A percentile compares a stretch with the other conserved stretches of the same genome.
These are phyloP conservation scores for Termitomyces sp. DNA, from an alignment of 768 basidiomycete genomes.

Conservation along the genomic window DNA sequence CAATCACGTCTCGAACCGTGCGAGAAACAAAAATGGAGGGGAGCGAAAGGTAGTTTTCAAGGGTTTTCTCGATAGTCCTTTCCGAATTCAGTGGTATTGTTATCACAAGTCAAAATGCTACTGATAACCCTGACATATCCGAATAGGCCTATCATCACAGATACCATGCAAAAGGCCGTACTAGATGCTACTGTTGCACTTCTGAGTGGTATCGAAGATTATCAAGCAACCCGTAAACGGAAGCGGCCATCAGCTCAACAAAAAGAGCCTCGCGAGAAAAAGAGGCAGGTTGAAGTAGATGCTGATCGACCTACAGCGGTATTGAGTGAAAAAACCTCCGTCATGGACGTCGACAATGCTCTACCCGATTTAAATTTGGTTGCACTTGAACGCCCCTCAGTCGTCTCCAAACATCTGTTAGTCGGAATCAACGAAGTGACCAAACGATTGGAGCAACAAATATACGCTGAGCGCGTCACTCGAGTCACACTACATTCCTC, in stretches of 20 bases:
- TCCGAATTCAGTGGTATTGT: conserved; percentile 61
- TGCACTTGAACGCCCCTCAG: conserved; percentile 25
- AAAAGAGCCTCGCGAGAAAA: conserved; percentile 11
- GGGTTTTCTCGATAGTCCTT: conserved; percentile 69
- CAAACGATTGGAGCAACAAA: conserved; percentile 61
- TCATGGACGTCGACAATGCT: background rate
- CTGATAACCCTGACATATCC: conserved; percentile 7
- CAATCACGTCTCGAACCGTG: conserved; percentile 61
- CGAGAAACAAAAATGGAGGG: conserved; percentile 36
- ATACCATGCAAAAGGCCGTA: conserved; percentile 59
- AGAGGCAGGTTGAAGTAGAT: background rate
- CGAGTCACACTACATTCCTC: conserved; percentile 17
- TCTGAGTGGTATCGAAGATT: conserved; percentile 48
- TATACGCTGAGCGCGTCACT: conserved; percentile 27
- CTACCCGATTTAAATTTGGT: background rate
- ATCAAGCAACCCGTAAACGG: conserved; percentile 38
- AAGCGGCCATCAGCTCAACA: conserved; percentile 24
- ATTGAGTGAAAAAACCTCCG: background rate
- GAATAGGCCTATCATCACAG: conserved; percentile 58
- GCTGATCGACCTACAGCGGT: background rate
- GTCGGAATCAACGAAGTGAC: conserved; percentile 84
- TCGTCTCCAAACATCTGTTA: conserved; percentile 47
- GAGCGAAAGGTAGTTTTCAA: conserved; percentile 70
- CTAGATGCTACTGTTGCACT: conserved; percentile 48
- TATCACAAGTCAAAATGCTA: conserved; percentile 6